Conservation (phyloP, 352 stramenopile species). For the Phytophthora sp. region DNA sequence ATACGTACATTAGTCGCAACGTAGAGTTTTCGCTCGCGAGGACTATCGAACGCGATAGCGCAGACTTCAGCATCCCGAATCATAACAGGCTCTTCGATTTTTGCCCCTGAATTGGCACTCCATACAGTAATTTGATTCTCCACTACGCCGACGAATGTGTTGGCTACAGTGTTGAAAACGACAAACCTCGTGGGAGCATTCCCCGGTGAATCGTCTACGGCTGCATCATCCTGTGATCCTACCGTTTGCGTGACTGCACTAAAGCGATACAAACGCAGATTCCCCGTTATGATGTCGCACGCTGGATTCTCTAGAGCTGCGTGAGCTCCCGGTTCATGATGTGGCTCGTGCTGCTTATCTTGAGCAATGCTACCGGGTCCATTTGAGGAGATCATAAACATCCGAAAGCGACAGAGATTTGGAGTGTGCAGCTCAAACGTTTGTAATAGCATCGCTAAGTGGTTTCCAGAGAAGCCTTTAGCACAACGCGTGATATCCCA, state of each 20-base stretch:
- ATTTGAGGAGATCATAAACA: conserved; percentile 37
- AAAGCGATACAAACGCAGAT: conserved; percentile 62
- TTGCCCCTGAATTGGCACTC: conserved; percentile 65
- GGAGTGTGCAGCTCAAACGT: conserved; percentile 55
- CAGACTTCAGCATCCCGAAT: conserved; percentile 64
- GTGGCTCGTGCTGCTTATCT: conserved; percentile 20
- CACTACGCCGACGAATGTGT: conserved; percentile 63
- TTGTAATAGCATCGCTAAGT: conserved; percentile 43
- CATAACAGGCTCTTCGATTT: conserved; percentile 56
- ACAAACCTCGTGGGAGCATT: conserved; percentile 44
- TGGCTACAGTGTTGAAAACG: conserved; percentile 64
- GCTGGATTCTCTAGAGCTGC: conserved; percentile 28
- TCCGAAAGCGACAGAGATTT: conserved; percentile 51
- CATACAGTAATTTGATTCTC: conserved; percentile 71
- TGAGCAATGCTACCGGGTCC: neutral
- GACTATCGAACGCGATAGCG: conserved; percentile 61
- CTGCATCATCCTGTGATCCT: conserved; percentile 15
- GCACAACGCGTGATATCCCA: conserved; percentile 77
- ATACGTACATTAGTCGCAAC: conserved; percentile 66
- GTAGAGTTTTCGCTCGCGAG: conserved; percentile 72
- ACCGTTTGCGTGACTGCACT: conserved; percentile 41
- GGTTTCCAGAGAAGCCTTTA: conserved; percentile 42
- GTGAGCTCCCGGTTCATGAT: conserved; percentile 10
- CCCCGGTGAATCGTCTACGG: conserved; percentile 25
- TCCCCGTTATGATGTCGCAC: conserved; percentile 58